Conservation (phyloP, 2,329 filamentous ascomycete genomes). For the Aspergillus spinulosporus region DNA sequence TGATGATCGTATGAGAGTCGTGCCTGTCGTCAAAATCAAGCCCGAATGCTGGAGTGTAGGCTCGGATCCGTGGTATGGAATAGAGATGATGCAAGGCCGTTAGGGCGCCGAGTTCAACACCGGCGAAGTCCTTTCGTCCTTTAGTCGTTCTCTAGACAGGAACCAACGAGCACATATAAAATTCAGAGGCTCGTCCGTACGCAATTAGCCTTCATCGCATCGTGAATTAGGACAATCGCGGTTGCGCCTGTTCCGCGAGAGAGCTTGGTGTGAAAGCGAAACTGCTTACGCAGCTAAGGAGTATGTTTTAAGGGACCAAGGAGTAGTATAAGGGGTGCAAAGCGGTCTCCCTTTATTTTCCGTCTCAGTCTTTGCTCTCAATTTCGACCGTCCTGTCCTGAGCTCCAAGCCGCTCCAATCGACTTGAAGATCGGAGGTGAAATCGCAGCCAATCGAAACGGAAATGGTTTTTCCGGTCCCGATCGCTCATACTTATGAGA, state of each 20-base stretch:
- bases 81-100: neutral
- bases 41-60: neutral
- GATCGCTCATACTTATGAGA: neutral
- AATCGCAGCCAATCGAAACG: slow-evolving; percentile 10
- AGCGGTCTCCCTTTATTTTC: neutral
- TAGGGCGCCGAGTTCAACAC: neutral
- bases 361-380: neutral
- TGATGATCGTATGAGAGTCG: neutral
- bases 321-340: neutral
- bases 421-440: neutral
- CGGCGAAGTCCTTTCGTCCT: neutral
- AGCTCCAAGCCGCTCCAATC: neutral
- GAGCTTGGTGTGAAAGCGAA: neutral
- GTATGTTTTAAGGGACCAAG: neutral
- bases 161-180: neutral
- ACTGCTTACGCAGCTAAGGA: neutral
- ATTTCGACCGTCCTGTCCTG: neutral
- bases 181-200: slow-evolving; percentile 19
- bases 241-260: neutral
- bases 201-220: slow-evolving; percentile 23
- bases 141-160: neutral
- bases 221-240: slow-evolving; percentile 14
- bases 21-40: neutral
- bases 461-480: slow-evolving; percentile 22
- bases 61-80: neutral